Evolutionary conservation across 2,329 filamentous ascomycete genomes (phyloP), one percentile per base, ranked within the genome.

Genomic region (Nothophaeocryptopus gaeumannii): DNA sequence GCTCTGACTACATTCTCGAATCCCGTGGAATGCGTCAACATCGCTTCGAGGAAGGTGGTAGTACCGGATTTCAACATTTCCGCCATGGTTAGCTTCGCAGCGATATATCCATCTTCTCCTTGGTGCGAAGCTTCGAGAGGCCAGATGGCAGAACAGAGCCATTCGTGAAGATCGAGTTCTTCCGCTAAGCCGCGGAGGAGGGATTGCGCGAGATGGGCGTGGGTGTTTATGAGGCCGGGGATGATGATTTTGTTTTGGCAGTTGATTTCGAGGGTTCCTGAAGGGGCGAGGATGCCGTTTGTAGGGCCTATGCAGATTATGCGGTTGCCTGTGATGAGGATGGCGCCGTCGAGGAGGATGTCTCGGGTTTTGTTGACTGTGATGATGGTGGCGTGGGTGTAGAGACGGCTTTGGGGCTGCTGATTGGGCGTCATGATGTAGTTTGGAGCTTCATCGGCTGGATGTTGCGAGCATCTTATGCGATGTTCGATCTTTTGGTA

Each of bases 101-200:
- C 75, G 3, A 72, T 68, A 60, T 78, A 78, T 15, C 75, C 76
- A 61, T 79, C 75, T n/a, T 70, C 69, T 4, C 63, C 61, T 1
- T 69, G 71, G 55, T 73, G 75, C 37, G 69, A 69, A 1, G 70
- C 71, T 58, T 76, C 70, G 3, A 75, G 62, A 8, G 72, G 70
- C 75, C 76, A 78, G 32, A 78, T 76, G 1, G 70, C 63, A 52
- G 77, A 74, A 53, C 75, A 78, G 2, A 78, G 68, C 76, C 76
- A 79, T 0, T 70, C 70, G 12, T 76, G 73, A 3, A 78, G 67
- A 33, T 72, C 70, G 3, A 78, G 61, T 47, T 78, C 73, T 52
- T 79, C 76, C 0, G 75, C 76, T 5, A 71, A 63, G 5, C 75
- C 75, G 39, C 76, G 68, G 1, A 78, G 67, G 2, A 79, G 66